A percentile compares a stretch with the other conserved stretches of the same genome.
These are phyloP conservation scores for Talaromyces sp. DNA, from an alignment of 2,329 filamentous ascomycete species.

Conservation along the genomic window DNA sequence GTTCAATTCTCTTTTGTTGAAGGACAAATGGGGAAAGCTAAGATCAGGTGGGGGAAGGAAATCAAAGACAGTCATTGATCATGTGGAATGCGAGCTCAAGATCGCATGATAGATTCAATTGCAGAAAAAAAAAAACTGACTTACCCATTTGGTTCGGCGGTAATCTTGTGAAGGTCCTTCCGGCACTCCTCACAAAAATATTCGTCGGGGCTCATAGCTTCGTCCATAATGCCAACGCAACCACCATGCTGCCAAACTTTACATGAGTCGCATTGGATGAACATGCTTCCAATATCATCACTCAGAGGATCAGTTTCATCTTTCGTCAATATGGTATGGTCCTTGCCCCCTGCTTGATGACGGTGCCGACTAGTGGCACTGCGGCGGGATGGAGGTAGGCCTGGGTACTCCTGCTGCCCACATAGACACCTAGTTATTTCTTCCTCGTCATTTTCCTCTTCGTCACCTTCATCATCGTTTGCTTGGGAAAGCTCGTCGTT, in stretches of 20 bases:
- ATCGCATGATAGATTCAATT: neutral
- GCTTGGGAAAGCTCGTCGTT: constrained; percentile 53
- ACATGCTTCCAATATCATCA: constrained; percentile 89
- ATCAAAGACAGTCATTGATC: neutral
- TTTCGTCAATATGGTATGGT: constrained; percentile 58
- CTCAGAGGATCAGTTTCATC: constrained; percentile 60
- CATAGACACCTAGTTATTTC: constrained; percentile 95
- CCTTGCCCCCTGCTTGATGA: constrained; percentile 52
- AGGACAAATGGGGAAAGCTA: neutral
- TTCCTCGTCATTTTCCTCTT: constrained; percentile 67
- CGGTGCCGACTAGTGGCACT: constrained; percentile 51
- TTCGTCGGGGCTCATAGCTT: constrained; percentile 87
- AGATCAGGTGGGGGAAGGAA: constrained; percentile 3
- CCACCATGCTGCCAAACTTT: constrained; percentile 99
- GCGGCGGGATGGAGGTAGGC: constrained; percentile 62
- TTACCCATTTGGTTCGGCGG: constrained; percentile 79
- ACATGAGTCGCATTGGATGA: constrained; percentile 96
- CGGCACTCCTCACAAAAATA: constrained; percentile 97
- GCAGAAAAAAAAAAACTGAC: constrained; percentile 33
- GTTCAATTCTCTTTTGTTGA: neutral
- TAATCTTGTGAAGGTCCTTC: constrained; percentile 84
- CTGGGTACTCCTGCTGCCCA: constrained; percentile 90
- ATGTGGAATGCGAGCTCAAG: neutral
- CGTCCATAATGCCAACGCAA: constrained; percentile 94
- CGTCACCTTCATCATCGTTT: constrained; percentile 56